These are phyloP conservation scores for Rhizophora mangle DNA, from an alignment of 345 rosid genomes.

Conservation along the genomic window DNA sequence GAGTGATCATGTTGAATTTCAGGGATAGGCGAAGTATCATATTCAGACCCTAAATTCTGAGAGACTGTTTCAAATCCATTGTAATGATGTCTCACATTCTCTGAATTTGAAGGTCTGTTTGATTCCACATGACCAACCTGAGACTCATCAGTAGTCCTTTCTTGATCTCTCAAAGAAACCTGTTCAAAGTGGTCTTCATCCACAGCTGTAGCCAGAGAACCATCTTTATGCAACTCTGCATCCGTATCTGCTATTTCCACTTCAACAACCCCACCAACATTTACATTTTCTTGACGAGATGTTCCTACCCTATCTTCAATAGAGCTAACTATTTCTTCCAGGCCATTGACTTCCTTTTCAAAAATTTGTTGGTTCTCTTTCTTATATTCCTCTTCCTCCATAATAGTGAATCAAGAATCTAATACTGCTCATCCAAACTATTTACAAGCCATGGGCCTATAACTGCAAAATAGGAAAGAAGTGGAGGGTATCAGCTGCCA, in stretches of 20 bases:
- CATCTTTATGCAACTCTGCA: conserved; percentile 26
- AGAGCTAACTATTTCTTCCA: conserved; percentile 27
- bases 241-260: conserved; percentile 22
- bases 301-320: conserved; percentile 39
- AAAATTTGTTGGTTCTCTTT: conserved; percentile 43
- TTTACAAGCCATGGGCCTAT: conserved; percentile 30
- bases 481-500: neutral
- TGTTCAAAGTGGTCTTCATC: conserved; percentile 81
- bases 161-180: conserved; percentile 73
- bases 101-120: conserved; percentile 40
- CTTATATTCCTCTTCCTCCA: conserved; percentile 78
- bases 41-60: conserved; percentile 25
- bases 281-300: conserved; percentile 31
- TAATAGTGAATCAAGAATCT: conserved; percentile 26
- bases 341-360: conserved; percentile 19
- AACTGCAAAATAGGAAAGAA: neutral
- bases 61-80: conserved; percentile 38
- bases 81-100: conserved; percentile 38
- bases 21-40: conserved; percentile 42
- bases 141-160: conserved; percentile 33
- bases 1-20: conserved; percentile 42
- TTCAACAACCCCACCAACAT: conserved; percentile 25
- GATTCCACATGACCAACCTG: conserved; percentile 30
- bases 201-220: conserved; percentile 31
- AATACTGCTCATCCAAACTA: conserved; percentile 33